Conservation (phyloP, 1,139 yeast genomes). For the Sugiyamaella japonica region DNA sequence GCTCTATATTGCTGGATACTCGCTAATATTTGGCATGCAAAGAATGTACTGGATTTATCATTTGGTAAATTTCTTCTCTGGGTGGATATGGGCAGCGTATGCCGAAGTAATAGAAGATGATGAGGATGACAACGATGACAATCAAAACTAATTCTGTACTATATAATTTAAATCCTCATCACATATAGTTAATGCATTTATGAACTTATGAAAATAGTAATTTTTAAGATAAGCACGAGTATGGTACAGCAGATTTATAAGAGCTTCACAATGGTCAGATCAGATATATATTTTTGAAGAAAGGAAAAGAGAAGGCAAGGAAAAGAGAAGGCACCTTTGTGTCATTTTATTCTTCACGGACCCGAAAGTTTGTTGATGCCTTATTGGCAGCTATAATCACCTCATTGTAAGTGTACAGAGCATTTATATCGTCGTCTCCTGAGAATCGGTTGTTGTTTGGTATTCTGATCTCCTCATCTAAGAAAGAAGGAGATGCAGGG, state of each 20-base stretch:
- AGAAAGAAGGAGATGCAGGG: background rate
- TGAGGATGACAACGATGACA: conserved; percentile 5
- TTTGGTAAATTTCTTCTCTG: conserved; percentile 35
- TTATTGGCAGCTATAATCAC: conserved; percentile 10
- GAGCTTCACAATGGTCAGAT: background rate
- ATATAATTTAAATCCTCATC: background rate
- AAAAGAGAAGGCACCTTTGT: too few species aligned
- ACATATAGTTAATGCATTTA: background rate
- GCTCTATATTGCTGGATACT: conserved; percentile 32
- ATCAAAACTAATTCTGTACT: conserved; percentile 1
- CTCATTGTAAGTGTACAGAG: conserved; percentile 15
- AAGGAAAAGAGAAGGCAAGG: too few species aligned
- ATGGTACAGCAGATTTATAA: background rate
- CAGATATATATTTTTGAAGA: background rate
- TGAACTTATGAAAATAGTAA: background rate
- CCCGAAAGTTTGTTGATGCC: background rate
- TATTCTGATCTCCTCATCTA: background rate
- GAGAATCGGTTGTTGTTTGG: conserved; percentile 1
- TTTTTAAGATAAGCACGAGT: background rate
- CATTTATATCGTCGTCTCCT: conserved; percentile 9
- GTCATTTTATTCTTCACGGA: background rate
- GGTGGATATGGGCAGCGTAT: conserved; percentile 30
- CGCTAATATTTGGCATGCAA: conserved; percentile 38
- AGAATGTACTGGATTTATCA: conserved; percentile 40
- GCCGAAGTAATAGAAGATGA: conserved; percentile 9